Percentiles rank a stretch among this genome's conserved stretches.
Conservation (phyloP, 139 green algal genomes). For the Ettlia oleoabundans region DNA sequence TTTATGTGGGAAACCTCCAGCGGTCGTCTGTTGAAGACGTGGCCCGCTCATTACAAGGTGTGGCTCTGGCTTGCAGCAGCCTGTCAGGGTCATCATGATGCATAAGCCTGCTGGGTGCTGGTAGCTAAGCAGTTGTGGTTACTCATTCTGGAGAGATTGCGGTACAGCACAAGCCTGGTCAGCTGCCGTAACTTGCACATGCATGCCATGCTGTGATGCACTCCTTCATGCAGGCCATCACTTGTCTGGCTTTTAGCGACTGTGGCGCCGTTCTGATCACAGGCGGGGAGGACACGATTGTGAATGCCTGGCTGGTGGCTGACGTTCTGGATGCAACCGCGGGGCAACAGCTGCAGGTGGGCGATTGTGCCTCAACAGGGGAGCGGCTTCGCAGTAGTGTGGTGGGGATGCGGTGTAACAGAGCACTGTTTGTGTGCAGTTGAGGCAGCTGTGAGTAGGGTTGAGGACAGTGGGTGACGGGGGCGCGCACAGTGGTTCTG, state of each 20-base stretch:
- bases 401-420: not conserved
- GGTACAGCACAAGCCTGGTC: too few relatives aligned
- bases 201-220: too few relatives aligned
- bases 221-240: conserved; percentile 61
- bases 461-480: too few relatives aligned
- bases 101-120: too few relatives aligned
- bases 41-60: conserved; percentile 91
- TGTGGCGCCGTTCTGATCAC: conserved; percentile 76
- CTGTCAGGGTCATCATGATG: too few relatives aligned
- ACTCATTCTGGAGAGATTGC: too few relatives aligned
- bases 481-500: too few relatives aligned
- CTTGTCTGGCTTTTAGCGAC: conserved; percentile 71
- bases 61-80: not conserved
- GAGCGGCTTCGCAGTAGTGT: not conserved
- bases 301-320: conserved; percentile 79
- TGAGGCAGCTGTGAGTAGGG: too few relatives aligned
- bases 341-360: conserved; percentile 32
- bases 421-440: too few relatives aligned
- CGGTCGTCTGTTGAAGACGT: conserved; percentile 80
- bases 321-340: conserved; percentile 71
- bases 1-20: conserved; percentile 82
- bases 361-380: not conserved
- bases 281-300: conserved; percentile 81
- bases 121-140: too few relatives aligned
- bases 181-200: not conserved